A percentile compares a stretch with the other conserved stretches of the same genome.
phyloP scores from a whole-genome alignment of 345 rosid genomes.

The Psidium guajava region DNA sequence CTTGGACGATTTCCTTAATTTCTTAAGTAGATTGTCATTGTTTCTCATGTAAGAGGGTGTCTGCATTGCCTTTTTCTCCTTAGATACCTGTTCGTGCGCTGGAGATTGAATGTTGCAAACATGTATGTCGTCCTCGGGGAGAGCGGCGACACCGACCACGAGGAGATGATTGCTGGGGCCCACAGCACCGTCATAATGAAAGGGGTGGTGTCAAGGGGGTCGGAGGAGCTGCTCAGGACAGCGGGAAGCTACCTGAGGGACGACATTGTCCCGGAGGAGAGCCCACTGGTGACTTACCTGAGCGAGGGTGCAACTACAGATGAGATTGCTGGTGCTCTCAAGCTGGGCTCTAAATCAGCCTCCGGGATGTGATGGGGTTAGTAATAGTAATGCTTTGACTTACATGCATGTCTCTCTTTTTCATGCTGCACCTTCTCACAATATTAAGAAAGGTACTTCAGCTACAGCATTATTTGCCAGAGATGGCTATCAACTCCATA shows the following conservation, averaged over 20 bases:
- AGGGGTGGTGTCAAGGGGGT: constrained; percentile 45
- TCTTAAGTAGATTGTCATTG: background rate
- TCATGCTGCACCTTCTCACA: background rate
- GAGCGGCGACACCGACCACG: constrained; percentile 78
- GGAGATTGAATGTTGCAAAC: constrained; percentile 80
- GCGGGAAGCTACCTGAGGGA: constrained; percentile 37
- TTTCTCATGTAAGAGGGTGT: background rate
- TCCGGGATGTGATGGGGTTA: background rate
- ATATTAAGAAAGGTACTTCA: background rate
- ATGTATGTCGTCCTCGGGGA: constrained; percentile 86
- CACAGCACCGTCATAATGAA: constrained; percentile 71
- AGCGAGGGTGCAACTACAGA: constrained; percentile 29
- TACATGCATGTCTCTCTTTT: background rate
- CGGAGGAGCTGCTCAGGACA: constrained; percentile 50
- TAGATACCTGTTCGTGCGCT: constrained; percentile 86
- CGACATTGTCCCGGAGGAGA: constrained; percentile 60
- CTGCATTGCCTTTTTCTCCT: background rate
- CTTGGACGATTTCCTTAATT: background rate
- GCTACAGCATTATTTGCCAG: background rate
- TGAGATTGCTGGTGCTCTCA: constrained; percentile 47
- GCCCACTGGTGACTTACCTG: constrained; percentile 43
- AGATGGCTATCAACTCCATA: background rate
- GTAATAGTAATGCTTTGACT: background rate
- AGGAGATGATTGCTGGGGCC: constrained; percentile 72
- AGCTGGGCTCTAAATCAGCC: constrained; percentile 31